Evolutionary conservation across 768 basidiomycete genomes (phyloP).

Genomic region (Mycena capillaripes): DNA sequence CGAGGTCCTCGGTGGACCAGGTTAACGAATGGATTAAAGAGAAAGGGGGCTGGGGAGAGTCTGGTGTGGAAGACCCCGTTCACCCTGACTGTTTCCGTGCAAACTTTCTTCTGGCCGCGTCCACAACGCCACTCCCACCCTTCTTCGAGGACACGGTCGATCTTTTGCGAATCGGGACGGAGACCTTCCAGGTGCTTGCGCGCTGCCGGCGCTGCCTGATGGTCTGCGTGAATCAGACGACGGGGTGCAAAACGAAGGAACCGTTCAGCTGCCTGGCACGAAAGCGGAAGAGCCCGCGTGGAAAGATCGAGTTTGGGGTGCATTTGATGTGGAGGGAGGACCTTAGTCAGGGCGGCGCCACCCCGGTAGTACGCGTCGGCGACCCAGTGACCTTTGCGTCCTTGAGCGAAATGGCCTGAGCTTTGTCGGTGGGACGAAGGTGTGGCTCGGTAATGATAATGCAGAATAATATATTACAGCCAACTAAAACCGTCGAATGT

Average conservation of each 20-base stretch:
- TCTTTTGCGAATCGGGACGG: constrained; percentile 35
- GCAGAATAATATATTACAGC: too few species aligned
- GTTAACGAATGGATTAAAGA: constrained; percentile 35
- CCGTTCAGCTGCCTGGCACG: constrained; percentile 37
- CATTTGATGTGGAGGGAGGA: constrained; percentile 38
- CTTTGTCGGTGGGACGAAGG: neutral
- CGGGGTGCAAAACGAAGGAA: constrained; percentile 37
- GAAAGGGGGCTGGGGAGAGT: neutral
- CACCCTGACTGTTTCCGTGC: constrained; percentile 37
- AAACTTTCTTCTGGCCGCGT: constrained; percentile 31
- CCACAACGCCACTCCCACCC: constrained; percentile 19
- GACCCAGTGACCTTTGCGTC: constrained; percentile 28
- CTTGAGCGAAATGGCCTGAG: constrained; percentile 1
- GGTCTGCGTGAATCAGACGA: constrained; percentile 37
- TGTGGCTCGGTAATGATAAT: too few species aligned
- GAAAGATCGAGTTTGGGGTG: constrained; percentile 37
- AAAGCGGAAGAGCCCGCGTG: constrained; percentile 31
- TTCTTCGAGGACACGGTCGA: constrained; percentile 36
- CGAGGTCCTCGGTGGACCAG: constrained; percentile 35
- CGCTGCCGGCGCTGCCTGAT: constrained; percentile 38
- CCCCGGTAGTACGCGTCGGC: constrained; percentile 14
- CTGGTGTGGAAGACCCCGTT: neutral
- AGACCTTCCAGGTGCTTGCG: constrained; percentile 39
- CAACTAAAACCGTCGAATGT: too few species aligned
- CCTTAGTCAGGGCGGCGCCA: constrained; percentile 22